Percentiles rank a stretch among this genome's conserved stretches.
Conservation (phyloP, 129 eudicot species). For the Daucus carota region DNA sequence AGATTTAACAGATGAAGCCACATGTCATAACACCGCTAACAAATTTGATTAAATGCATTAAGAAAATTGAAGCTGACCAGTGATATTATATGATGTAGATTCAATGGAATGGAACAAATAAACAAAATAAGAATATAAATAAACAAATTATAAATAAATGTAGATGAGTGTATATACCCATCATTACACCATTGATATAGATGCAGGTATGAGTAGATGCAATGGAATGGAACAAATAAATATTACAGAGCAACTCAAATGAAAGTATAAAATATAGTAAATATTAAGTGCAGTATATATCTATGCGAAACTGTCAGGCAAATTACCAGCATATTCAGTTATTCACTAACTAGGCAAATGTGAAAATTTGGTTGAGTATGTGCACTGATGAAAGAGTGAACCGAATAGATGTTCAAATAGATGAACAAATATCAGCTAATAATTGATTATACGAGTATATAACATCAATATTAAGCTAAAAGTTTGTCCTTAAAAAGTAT, state of each 20-base stretch:
- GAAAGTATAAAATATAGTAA: not conserved
- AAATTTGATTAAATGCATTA: not conserved
- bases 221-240: not conserved
- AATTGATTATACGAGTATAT: not conserved
- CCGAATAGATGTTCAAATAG: not conserved
- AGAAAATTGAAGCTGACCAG: not conserved
- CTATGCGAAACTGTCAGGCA: not conserved
- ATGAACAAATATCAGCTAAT: not conserved
- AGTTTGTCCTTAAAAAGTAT: not conserved
- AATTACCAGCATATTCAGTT: not conserved
- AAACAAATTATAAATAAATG: too few species aligned
- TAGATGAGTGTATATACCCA: too few species aligned
- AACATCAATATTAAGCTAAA: not conserved
- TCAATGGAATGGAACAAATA: not conserved
- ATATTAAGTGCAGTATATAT: not conserved
- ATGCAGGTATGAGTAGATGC: not conserved
- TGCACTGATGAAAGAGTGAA: not conserved
- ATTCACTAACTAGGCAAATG: not conserved
- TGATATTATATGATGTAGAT: not conserved
- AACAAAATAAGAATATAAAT: not conserved
- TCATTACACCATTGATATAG: too few species aligned
- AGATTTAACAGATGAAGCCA: not conserved
- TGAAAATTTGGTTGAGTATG: not conserved
- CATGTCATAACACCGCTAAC: not conserved
- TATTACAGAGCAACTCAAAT: not conserved